Conservation (phyloP, 352 stramenopile species). For the Hyaloperonospora arabidopsidis region DNA sequence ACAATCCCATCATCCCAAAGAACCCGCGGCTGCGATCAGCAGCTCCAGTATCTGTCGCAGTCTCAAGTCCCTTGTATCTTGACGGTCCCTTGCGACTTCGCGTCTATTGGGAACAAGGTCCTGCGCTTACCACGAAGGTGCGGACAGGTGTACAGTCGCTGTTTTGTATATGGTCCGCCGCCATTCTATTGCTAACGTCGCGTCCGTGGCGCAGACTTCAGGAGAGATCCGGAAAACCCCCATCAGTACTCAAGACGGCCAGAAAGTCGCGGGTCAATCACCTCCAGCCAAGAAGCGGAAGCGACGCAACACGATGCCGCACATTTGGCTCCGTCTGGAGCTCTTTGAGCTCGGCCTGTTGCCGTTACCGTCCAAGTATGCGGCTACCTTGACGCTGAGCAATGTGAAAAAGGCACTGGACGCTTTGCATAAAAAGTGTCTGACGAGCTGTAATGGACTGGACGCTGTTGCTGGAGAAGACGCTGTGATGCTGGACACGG, state of each 20-base stretch:
- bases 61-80: too few species aligned
- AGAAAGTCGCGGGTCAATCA: constrained; percentile 23
- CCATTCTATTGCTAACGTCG: constrained; percentile 22
- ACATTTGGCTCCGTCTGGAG: constrained; percentile 77
- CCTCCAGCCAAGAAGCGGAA: constrained; percentile 34
- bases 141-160: constrained; percentile 8
- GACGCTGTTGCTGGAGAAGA: constrained; percentile 27
- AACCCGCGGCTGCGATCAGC: too few species aligned
- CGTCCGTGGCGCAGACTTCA: constrained; percentile 23
- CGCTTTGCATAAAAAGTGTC: constrained; percentile 43
- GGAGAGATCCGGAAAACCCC: constrained; percentile 26
- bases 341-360: constrained; percentile 80
- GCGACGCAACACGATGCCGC: constrained; percentile 35
- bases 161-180: constrained; percentile 13
- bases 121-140: constrained; percentile 32
- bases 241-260: constrained; percentile 23
- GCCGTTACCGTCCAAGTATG: constrained; percentile 63
- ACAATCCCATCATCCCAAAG: too few species aligned
- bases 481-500: constrained; percentile 33
- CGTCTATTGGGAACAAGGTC: constrained; percentile 13
- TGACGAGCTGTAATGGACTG: constrained; percentile 11
- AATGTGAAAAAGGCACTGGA: constrained; percentile 60
- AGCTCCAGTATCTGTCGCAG: too few species aligned
- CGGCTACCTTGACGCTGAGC: constrained; percentile 46
- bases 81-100: constrained; percentile 1